Base-by-base conservation (phyloP, 805 yeast species). In the Starmerella apis region DNA sequence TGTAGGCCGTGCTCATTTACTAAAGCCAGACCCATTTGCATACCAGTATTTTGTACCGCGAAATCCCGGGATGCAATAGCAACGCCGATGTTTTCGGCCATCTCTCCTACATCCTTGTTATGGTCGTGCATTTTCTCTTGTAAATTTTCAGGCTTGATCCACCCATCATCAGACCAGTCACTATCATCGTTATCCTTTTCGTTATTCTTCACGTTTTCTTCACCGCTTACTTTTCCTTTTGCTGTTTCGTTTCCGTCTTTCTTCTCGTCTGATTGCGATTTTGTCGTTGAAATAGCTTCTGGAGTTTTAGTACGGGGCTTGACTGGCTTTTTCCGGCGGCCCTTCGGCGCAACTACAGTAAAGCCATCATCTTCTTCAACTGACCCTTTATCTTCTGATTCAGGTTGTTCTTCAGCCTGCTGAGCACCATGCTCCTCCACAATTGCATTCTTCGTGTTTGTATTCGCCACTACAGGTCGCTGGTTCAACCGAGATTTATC, bases 41-140 rank as follows among this genome's bases (percentile, higher is more conserved):
- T 73, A 0, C 95, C 77, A 14, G 88, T 95, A 66, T 92, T 92
- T 67, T 92, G 99, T 61, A 90, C 86, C 2, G 99, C 97, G 69
- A 90, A 92, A 77, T 92, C 99, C 24, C 95, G 95, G 0, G 96
- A 83, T 0, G 95, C 81, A 45, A 92, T 68, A 2, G 96, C 98
- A 18, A 82, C 92, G 55, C 80, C 76, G 51, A 81, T 74, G 3
- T 63, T 60, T 16, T 68, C 67, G 13, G 68, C 60, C 30, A 66
- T 74, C 8, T 41, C 43, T 43, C 78, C 71, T 51, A 76, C 74
- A 60, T 81, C 86, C 36, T 82, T 77, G 59, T 72, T 76, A 59
- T 86, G 90, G 62, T 79, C 81, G 35, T 79, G 64, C 63, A 85
- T 73, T 47, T 78, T 79, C 58, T 82, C 86, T 36, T 76, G 71